Evolutionary conservation across 2,329 filamentous ascomycete species (phyloP).

Genomic region (Fusarium algeriense): DNA sequence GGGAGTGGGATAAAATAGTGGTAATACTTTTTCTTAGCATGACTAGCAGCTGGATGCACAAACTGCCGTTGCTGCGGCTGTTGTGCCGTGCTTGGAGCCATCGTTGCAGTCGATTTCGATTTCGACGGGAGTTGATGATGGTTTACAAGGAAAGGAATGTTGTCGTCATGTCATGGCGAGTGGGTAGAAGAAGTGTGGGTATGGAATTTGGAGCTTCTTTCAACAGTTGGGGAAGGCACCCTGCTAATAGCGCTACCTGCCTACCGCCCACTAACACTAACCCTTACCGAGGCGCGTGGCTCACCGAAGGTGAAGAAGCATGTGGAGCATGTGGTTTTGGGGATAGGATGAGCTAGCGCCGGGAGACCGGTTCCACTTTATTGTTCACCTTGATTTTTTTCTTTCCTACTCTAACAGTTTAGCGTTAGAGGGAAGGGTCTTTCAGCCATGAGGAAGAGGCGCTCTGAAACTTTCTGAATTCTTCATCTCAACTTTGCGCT

Average conservation of each 20-base stretch:
- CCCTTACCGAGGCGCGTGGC: slow-evolving; percentile 17
- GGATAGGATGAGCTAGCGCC: slow-evolving; percentile 30
- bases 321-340: slow-evolving; percentile 13
- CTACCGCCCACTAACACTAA: not conserved
- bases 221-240: slow-evolving; percentile 46
- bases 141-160: slow-evolving; percentile 41
- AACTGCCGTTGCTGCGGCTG: slow-evolving; percentile 53
- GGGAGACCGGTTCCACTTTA: slow-evolving; percentile 31
- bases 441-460: slow-evolving; percentile 16
- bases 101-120: slow-evolving; percentile 47
- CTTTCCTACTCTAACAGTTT: slow-evolving; percentile 1
- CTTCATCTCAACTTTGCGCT: slow-evolving; percentile 24
- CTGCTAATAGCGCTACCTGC: not conserved
- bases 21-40: slow-evolving; percentile 65
- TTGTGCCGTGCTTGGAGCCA: slow-evolving; percentile 55
- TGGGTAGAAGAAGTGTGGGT: slow-evolving; percentile 5
- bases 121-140: slow-evolving; percentile 29
- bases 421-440: slow-evolving; percentile 32
- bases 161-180: slow-evolving; percentile 46
- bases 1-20: not conserved
- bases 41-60: slow-evolving; percentile 62
- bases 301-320: slow-evolving; percentile 31
- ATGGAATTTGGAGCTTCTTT: slow-evolving; percentile 43
- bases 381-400: slow-evolving; percentile 52
- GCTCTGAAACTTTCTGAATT: slow-evolving; percentile 19